phyloP scores from a whole-genome alignment of 2,329 filamentous ascomycete species.

The Fusarium temperatum region DNA sequence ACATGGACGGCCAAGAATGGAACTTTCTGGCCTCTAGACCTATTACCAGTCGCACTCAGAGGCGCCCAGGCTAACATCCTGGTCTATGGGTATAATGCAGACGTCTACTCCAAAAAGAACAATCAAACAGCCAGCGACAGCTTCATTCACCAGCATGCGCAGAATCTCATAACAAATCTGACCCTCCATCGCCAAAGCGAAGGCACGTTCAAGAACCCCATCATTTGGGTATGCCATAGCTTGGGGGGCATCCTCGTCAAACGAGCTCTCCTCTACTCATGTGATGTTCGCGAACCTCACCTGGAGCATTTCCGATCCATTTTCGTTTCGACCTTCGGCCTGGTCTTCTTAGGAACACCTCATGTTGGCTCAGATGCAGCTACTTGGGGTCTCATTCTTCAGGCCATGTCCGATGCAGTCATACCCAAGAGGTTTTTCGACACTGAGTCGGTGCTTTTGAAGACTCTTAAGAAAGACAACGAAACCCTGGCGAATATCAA shows the following conservation, averaged over 20 bases:
- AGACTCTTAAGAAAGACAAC: conserved; percentile 76
- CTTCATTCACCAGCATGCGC: conserved; percentile 75
- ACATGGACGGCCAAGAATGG: conserved; percentile 69
- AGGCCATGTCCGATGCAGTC: conserved; percentile 72
- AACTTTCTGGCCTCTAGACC: conserved; percentile 74
- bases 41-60: conserved; percentile 69
- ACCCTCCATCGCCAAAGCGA: conserved; percentile 69
- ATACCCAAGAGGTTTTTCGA: conserved; percentile 74
- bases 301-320: conserved; percentile 73
- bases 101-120: conserved; percentile 61
- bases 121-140: conserved; percentile 69
- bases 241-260: conserved; percentile 79
- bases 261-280: conserved; percentile 72
- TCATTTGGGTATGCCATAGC: conserved; percentile 81
- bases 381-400: conserved; percentile 72
- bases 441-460: conserved; percentile 72
- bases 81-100: conserved; percentile 80
- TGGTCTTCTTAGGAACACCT: conserved; percentile 81
- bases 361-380: conserved; percentile 76
- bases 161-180: conserved; percentile 71
- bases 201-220: conserved; percentile 67
- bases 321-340: conserved; percentile 78
- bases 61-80: conserved; percentile 69
- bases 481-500: conserved; percentile 81
- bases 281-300: conserved; percentile 66